These are phyloP conservation scores for Paragyromitra xinjiangensis DNA, from an alignment of 495 filamentous ascomycete species.

Conservation along the genomic window DNA sequence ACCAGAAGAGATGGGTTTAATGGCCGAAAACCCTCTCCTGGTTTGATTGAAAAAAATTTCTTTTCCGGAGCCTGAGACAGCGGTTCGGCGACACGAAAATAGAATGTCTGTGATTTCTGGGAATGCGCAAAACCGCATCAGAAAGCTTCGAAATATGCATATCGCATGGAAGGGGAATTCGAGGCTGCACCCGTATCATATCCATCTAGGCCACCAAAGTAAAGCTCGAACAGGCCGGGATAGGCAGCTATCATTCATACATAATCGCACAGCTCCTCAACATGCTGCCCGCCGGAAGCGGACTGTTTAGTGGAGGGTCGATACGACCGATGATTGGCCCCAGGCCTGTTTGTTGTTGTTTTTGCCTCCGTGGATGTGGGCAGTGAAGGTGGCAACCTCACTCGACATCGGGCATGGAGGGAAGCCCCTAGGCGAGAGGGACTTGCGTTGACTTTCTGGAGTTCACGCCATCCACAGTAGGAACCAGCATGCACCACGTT, in stretches of 20 bases:
- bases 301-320: slow-evolving; percentile 12
- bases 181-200: not conserved
- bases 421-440: slow-evolving; percentile 30
- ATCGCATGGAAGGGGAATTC: not conserved
- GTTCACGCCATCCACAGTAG: slow-evolving; percentile 26
- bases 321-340: slow-evolving; percentile 6
- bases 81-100: slow-evolving; percentile 22
- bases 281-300: slow-evolving; percentile 30
- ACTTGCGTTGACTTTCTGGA: slow-evolving; percentile 37
- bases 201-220: slow-evolving; percentile 9
- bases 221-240: slow-evolving; percentile 8
- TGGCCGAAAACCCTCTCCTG: not conserved
- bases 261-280: slow-evolving; percentile 3
- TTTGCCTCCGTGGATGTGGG: slow-evolving; percentile 17
- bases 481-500: slow-evolving; percentile 44
- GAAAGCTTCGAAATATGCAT: slow-evolving; percentile 12
- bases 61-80: slow-evolving; percentile 30
- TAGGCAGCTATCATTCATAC: slow-evolving; percentile 13
- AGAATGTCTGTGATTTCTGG: not conserved
- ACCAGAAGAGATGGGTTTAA: not conserved
- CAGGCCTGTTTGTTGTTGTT: slow-evolving; percentile 30
- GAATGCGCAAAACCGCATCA: slow-evolving; percentile 10
- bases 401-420: not conserved
- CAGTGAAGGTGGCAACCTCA: slow-evolving; percentile 30
- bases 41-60: not conserved